Evolutionary conservation across 202 grass and related monocot genomes (phyloP).

Genomic region (Schoenoplectus triqueter): DNA sequence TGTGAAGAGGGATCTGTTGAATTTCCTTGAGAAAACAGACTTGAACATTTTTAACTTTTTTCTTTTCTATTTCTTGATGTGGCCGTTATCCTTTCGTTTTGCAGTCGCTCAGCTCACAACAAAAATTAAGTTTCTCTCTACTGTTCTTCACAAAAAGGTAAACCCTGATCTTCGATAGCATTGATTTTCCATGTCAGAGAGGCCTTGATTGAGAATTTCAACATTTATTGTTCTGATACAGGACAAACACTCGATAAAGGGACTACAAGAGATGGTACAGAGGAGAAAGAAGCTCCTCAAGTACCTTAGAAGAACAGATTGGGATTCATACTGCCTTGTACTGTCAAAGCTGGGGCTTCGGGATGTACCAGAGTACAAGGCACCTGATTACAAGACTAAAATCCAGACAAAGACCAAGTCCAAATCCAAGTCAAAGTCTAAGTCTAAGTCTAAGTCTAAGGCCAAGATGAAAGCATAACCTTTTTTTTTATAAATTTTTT

Average conservation of each 20-base stretch:
- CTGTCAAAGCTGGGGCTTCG: conserved; percentile 83
- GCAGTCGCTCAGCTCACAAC: conserved; percentile 84
- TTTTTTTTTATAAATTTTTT: not conserved
- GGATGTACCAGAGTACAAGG: conserved; percentile 74
- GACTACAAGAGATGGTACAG: conserved; percentile 92
- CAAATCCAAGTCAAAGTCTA: conserved; percentile 60
- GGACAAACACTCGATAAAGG: conserved; percentile 97
- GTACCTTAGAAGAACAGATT: conserved; percentile 88
- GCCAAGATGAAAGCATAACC: conserved; percentile 61
- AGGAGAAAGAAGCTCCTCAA: conserved; percentile 94
- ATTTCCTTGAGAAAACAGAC: not conserved
- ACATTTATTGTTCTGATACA: conserved; percentile 23
- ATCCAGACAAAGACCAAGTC: conserved; percentile 49
- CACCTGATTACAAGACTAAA: conserved; percentile 75
- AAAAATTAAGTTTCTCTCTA: conserved; percentile 93
- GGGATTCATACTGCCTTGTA: conserved; percentile 89
- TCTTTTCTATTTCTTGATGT: conserved; percentile 1
- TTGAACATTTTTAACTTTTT: not conserved
- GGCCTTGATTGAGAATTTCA: not conserved
- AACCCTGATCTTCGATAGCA: not conserved
- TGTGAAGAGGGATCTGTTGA: not conserved
- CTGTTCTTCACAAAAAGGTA: conserved; percentile 94
- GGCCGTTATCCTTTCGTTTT: conserved; percentile 36
- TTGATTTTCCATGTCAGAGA: not conserved
- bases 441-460: conserved; percentile 51